Evolutionary conservation across 257 asterid genomes (phyloP), one percentile per base, ranked within the genome.

Genomic region (Solanum sparsipilum): DNA sequence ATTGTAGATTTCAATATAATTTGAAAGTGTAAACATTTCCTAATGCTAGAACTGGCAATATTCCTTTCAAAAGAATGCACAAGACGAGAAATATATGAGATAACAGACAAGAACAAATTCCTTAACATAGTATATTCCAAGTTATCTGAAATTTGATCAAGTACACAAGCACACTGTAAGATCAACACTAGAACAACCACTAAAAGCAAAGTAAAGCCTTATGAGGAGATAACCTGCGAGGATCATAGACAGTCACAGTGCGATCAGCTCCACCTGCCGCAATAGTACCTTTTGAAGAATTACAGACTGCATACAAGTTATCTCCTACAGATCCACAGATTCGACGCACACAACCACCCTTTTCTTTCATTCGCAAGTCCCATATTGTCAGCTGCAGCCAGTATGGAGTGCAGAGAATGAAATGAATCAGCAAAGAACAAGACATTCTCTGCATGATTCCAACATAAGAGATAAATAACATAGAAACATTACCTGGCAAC

Each of bases 191-290:
- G 27, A 36, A 38, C 56, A 75, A 21, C 44, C 56, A 13, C 78
- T 86, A 13, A 25, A 38, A 74, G 87, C 34, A n/a, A 39, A 27
- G 78, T 41, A 20, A 86, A 29, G 29, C 38, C 41, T 67, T 20
- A 84, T 38, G 90, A 84, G 86, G 35, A 67, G 67, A 90, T 91
- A 85, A 96, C 99, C 96, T 97, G 89, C 97, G 98, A 87, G 98
- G 98, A 92, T 97, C 99, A 85, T 97, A 97, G 84, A 97, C 88
- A 79, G 98, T 91, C 88, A 96, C 98, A 41, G 96, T 92, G 70
- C 98, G 98, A 87, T 96, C 99, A 25, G 96, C 96, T 90, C 99
- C 99, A 88, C 94, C 98, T 0, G 81, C 91, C n/a, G 99, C 98
- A 89, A 96, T 90, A 87, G 85, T 36, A 82, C 99, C 99, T 89